Evolutionary conservation across 2,329 filamentous ascomycete genomes (phyloP).

Genomic region (Exophiala oligosperma): DNA sequence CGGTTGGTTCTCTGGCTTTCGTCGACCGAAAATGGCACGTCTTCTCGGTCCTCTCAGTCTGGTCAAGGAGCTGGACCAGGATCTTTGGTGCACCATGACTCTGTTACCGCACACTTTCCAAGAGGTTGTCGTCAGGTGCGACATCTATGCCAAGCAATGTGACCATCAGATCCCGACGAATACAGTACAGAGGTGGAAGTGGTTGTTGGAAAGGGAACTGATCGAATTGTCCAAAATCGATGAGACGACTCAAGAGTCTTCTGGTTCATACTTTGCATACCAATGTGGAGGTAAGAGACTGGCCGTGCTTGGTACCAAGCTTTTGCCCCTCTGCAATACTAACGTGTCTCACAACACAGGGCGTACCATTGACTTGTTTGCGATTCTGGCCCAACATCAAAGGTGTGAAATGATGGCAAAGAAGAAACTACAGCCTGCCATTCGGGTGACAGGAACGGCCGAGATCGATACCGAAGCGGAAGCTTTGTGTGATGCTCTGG

Average conservation of each 20-base stretch:
- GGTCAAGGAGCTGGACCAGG: constrained; percentile 20
- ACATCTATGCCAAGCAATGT: constrained; percentile 20
- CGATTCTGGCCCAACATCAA: constrained; percentile 24
- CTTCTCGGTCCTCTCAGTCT: constrained; percentile 23
- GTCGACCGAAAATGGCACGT: constrained; percentile 13
- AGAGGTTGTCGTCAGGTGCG: constrained; percentile 19
- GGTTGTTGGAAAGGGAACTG: constrained; percentile 22
- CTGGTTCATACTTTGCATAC: constrained; percentile 18
- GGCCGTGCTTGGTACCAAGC: too few species aligned
- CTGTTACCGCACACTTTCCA: constrained; percentile 16
- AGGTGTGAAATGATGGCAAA: constrained; percentile 22
- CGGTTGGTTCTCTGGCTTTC: constrained; percentile 16
- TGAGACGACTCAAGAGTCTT: neutral
- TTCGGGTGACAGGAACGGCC: constrained; percentile 19
- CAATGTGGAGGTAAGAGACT: constrained; percentile 23
- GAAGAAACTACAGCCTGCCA: constrained; percentile 20
- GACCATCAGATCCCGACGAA: constrained; percentile 1
- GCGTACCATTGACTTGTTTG: constrained; percentile 25
- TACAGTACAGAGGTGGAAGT: constrained; percentile 16
- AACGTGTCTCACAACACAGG: constrained; percentile 7
- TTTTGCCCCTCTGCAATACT: neutral
- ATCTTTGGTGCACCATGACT: constrained; percentile 23
- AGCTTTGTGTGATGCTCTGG: constrained; percentile 22
- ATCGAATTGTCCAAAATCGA: constrained; percentile 3
- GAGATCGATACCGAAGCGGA: constrained; percentile 22